Evolutionary conservation across 441 rosid genomes (phyloP), one percentile per base, ranked within the genome.

Genomic region (Croton laevigatus): DNA sequence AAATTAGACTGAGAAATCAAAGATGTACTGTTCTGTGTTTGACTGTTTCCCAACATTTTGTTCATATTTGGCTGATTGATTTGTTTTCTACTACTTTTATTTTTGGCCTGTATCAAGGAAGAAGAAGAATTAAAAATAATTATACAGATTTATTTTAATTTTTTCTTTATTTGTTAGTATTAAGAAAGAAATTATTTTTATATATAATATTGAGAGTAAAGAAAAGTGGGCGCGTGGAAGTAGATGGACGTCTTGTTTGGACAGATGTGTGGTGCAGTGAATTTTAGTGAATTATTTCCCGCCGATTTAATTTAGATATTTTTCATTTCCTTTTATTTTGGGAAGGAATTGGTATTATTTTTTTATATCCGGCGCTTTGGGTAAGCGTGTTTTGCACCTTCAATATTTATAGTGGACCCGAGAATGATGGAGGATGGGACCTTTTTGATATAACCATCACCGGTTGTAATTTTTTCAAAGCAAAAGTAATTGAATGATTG

Each of bases 221-320:
- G 19, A 19, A 45, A 14, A 54, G 17, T 68, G 16, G 37, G 19
- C 54, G 71, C 62, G 74, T 64, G 80, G 73, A 69, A 5, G 37
- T 59, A 64, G 42, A 62, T 34, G 71, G 73, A 72, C 46, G 20
- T 59, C 51, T 68, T 45, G 66, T 63, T 20, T 13, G 57, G 63
- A 65, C 53, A 59, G 67, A 44, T 69, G 74, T 63, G 63, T 17
- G 38, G 20, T 9, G 32, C 0, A 27, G 38, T 64, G 36, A 53
- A 27, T 69, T 27, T 2, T 2, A 27, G 32, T 27, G 32, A 27
- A 27, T 27, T 27, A 27, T 27, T 27, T 46, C 58, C 68, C 70
- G 55, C 66, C 23, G 45, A 32, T 45, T 66, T 37, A 11, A 53
- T 27, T 27, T 27, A 27, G 32, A 27, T 27, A 27, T 27, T 27